Conservation (phyloP, 768 basidiomycete species). For the Tulasnella sp. region DNA sequence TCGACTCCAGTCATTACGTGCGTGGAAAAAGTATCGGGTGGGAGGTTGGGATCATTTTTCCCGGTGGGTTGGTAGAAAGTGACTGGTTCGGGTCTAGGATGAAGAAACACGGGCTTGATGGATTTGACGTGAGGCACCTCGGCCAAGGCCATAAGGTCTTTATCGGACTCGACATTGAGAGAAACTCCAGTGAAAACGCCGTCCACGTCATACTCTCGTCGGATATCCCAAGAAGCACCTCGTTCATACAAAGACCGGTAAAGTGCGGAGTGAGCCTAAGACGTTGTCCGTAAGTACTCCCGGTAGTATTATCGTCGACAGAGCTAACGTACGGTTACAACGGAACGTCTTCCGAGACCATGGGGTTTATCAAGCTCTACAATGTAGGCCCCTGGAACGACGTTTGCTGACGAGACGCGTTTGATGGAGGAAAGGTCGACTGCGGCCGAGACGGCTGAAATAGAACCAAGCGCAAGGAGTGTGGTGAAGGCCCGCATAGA, state of each 20-base stretch:
- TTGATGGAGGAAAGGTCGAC: conserved; percentile 42
- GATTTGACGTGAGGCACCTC: conserved; percentile 28
- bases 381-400: conserved; percentile 53
- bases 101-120: conserved; percentile 21
- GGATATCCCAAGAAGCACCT: conserved; percentile 19
- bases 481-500: conserved; percentile 64
- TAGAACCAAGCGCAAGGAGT: conserved; percentile 50
- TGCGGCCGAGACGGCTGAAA: conserved; percentile 27
- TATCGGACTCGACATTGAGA: conserved; percentile 22
- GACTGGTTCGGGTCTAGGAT: conserved; percentile 14
- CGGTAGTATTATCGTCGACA: conserved; percentile 38
- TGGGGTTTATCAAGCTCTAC: conserved; percentile 50
- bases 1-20: conserved; percentile 29
- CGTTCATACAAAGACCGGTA: conserved; percentile 13
- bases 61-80: conserved; percentile 12
- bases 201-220: conserved; percentile 13
- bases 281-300: conserved; percentile 46
- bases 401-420: conserved; percentile 41
- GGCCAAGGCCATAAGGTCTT: conserved; percentile 22
- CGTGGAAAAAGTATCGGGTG: conserved; percentile 26
- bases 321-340: conserved; percentile 22
- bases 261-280: conserved; percentile 22
- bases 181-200: conserved; percentile 14
- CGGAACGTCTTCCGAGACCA: conserved; percentile 34
- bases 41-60: conserved; percentile 22